These are phyloP conservation scores for Cladosporium sp. DNA, from an alignment of 2,329 filamentous ascomycete genomes.

Conservation along the genomic window DNA sequence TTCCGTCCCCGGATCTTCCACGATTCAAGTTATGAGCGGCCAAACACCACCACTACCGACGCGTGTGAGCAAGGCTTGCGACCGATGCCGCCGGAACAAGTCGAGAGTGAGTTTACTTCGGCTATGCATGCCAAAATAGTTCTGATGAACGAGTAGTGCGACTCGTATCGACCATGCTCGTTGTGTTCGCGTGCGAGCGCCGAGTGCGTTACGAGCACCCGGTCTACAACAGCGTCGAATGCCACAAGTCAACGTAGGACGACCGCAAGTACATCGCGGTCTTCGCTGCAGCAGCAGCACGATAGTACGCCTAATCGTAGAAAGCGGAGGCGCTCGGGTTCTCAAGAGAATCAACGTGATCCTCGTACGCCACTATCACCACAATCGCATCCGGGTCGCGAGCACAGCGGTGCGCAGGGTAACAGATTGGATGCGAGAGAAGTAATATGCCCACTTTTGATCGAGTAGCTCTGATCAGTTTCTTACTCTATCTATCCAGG, in stretches of 20 bases:
- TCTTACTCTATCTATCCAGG: background rate
- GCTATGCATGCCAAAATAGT: background rate
- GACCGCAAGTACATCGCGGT: background rate
- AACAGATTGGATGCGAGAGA: background rate
- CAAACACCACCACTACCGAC: constrained; percentile 6
- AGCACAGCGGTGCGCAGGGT: background rate
- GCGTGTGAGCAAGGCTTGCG: constrained; percentile 36
- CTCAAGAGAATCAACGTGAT: background rate
- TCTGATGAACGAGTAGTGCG: constrained; percentile 27
- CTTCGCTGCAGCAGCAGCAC: background rate
- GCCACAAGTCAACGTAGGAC: background rate
- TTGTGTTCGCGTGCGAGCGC: constrained; percentile 36
- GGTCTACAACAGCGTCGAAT: background rate
- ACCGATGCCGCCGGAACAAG: constrained; percentile 38
- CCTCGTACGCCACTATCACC: background rate
- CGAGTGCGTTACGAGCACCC: constrained; percentile 31
- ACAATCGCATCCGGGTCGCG: background rate
- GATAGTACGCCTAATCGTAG: background rate
- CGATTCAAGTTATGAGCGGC: background rate
- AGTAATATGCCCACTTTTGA: background rate
- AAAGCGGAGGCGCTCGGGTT: background rate
- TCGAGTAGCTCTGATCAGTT: background rate
- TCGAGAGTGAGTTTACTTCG: constrained; percentile 27
- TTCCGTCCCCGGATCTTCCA: background rate
- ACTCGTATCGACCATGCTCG: constrained; percentile 38